Evolutionary conservation across 1,284 basidiomycete species (phyloP).

Genomic region (Exobasidium rhododendri): DNA sequence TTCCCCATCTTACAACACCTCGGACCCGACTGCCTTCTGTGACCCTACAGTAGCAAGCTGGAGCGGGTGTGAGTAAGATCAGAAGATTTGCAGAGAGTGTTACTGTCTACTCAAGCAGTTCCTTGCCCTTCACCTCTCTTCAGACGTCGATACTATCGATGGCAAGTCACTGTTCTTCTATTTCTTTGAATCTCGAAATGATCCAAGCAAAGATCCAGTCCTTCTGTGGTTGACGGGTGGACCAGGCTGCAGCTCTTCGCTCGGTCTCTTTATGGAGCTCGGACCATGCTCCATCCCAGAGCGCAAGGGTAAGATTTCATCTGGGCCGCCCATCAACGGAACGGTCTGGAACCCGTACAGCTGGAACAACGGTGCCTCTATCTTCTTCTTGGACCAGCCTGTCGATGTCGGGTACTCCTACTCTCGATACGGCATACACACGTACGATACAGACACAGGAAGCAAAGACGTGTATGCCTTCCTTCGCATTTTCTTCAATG

Average conservation of each 20-base stretch:
- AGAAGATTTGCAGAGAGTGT: background rate
- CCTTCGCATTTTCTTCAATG: slow-evolving; percentile 55
- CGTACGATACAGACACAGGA: slow-evolving; percentile 51
- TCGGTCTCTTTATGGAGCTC: slow-evolving; percentile 66
- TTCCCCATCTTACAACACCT: background rate
- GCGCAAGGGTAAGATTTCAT: slow-evolving; percentile 17
- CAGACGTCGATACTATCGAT: slow-evolving; percentile 63
- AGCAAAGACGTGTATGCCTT: slow-evolving; percentile 54
- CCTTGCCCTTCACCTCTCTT: slow-evolving; percentile 14
- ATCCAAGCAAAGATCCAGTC: slow-evolving; percentile 67
- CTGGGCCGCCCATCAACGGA: slow-evolving; percentile 57
- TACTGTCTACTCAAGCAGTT: background rate
- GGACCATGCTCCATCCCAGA: slow-evolving; percentile 58
- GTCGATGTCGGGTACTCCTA: slow-evolving; percentile 72
- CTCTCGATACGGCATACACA: slow-evolving; percentile 64
- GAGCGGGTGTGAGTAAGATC: slow-evolving; percentile 27
- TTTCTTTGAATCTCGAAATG: slow-evolving; percentile 73
- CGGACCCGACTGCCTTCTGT: slow-evolving; percentile 42
- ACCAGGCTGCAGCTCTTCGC: slow-evolving; percentile 56
- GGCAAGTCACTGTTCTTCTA: slow-evolving; percentile 76
- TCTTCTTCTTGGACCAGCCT: slow-evolving; percentile 71
- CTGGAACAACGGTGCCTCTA: slow-evolving; percentile 67
- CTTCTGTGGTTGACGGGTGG: slow-evolving; percentile 48
- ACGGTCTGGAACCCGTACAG: slow-evolving; percentile 65
- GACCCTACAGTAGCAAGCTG: slow-evolving; percentile 47